These are phyloP conservation scores for Penicillium cinerascens DNA, from an alignment of 495 filamentous ascomycete species.

Conservation along the genomic window DNA sequence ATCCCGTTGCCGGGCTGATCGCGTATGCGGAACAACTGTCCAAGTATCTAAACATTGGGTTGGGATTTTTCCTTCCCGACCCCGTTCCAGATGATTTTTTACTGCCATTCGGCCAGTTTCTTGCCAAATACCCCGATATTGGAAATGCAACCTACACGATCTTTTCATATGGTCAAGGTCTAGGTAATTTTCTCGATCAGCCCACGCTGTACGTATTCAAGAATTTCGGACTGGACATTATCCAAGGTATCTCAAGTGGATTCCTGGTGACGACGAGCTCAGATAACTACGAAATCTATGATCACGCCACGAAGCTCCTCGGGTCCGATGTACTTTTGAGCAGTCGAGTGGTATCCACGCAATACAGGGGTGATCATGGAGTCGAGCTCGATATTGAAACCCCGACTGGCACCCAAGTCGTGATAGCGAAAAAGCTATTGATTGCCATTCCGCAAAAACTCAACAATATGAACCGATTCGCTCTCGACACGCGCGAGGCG, in stretches of 20 bases:
- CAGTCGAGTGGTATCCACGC: slow-evolving; percentile 24
- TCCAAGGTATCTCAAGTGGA: slow-evolving; percentile 14
- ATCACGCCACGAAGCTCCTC: slow-evolving; percentile 27
- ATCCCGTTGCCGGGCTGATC: slow-evolving; percentile 29
- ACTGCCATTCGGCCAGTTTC: slow-evolving; percentile 46
- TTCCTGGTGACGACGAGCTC: slow-evolving; percentile 23
- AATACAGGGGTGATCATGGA: slow-evolving; percentile 17
- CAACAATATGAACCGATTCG: slow-evolving; percentile 31
- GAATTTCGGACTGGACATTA: slow-evolving; percentile 17
- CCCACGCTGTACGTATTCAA: slow-evolving; percentile 31
- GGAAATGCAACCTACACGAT: slow-evolving; percentile 23
- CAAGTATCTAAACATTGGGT: slow-evolving; percentile 21
- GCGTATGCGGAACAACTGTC: slow-evolving; percentile 39
- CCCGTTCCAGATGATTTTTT: slow-evolving; percentile 51
- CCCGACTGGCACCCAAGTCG: slow-evolving; percentile 28
- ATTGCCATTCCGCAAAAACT: slow-evolving; percentile 41
- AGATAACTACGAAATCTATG: slow-evolving; percentile 43
- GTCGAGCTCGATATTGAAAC: slow-evolving; percentile 34
- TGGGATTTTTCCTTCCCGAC: slow-evolving; percentile 45
- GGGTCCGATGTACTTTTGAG: slow-evolving; percentile 28
- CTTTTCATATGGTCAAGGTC: slow-evolving; percentile 29
- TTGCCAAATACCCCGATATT: slow-evolving; percentile 40
- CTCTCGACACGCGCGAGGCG: slow-evolving; percentile 32
- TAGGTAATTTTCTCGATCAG: slow-evolving; percentile 36
- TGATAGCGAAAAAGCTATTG: slow-evolving; percentile 45